Conservation (phyloP, 176 grass and related monocot genomes). For the Juncus effusus region DNA sequence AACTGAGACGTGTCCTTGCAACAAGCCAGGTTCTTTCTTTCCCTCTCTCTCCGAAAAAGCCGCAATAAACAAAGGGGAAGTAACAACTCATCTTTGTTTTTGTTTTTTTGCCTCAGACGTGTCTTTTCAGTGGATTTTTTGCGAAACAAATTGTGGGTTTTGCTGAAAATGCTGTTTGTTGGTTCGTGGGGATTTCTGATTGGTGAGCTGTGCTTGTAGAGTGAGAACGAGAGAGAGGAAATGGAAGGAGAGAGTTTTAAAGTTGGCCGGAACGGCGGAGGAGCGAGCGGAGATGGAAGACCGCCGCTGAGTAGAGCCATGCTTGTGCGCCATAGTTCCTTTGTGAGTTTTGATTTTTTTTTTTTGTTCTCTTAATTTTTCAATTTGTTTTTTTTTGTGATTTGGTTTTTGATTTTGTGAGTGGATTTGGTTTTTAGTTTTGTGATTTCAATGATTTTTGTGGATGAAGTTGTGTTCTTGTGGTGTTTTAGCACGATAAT, state of each 20-base stretch:
- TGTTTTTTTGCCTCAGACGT: neutral
- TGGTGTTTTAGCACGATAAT: no score
- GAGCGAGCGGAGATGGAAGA: slow-evolving; percentile 27
- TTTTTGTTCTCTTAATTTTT: slow-evolving; percentile 3
- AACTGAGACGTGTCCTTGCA: slow-evolving; percentile 29
- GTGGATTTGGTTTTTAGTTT: no score
- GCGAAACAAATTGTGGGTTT: slow-evolving; percentile 8
- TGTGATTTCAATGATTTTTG: no score
- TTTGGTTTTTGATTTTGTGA: neutral
- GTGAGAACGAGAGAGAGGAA: slow-evolving; percentile 21
- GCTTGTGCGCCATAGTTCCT: slow-evolving; percentile 63
- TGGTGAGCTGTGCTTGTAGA: slow-evolving; percentile 6
- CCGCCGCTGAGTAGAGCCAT: slow-evolving; percentile 35
- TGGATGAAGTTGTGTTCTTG: no score
- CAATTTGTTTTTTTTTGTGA: neutral
- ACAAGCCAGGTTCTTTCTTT: slow-evolving; percentile 21
- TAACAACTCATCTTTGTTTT: slow-evolving; percentile 14
- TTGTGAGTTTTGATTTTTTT: slow-evolving; percentile 69
- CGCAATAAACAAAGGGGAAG: neutral
- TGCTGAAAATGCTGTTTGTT: slow-evolving; percentile 12
- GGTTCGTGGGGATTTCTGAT: slow-evolving; percentile 22
- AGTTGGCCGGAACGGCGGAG: slow-evolving; percentile 17
- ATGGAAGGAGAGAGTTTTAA: slow-evolving; percentile 36
- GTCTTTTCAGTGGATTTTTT: neutral
- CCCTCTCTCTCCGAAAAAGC: no score